These are phyloP conservation scores for Trichoderma sp. DNA, from an alignment of 2,329 filamentous ascomycete species.

Conservation along the genomic window DNA sequence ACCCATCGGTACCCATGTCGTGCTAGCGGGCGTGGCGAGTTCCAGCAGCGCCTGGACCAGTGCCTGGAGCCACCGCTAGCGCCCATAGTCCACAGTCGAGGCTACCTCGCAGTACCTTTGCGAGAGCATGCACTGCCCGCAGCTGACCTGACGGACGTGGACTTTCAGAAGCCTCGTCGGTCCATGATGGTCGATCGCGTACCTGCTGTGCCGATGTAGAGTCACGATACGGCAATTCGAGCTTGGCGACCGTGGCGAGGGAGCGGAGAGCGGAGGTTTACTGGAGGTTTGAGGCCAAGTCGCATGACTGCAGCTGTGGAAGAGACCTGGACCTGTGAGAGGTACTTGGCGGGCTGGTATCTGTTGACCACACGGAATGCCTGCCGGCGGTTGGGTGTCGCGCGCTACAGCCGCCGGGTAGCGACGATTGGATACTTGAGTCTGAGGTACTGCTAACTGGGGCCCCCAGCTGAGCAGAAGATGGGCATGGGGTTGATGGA, in stretches of 20 bases:
- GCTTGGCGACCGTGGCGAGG: neutral
- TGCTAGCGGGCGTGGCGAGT: neutral
- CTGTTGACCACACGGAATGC: constrained; percentile 16
- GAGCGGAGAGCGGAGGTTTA: no score
- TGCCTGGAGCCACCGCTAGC: neutral
- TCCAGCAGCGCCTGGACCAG: neutral
- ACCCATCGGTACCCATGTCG: neutral
- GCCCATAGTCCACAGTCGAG: neutral
- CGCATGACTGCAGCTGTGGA: neutral
- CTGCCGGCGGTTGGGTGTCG: constrained; percentile 1
- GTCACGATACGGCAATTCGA: neutral
- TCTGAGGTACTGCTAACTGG: neutral
- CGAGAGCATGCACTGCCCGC: constrained; percentile 21
- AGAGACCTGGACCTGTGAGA: no score
- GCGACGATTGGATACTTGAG: neutral
- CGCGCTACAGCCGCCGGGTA: neutral
- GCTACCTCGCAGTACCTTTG: neutral
- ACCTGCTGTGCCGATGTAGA: constrained; percentile 3
- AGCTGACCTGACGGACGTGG: constrained; percentile 3
- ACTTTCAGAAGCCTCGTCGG: neutral
- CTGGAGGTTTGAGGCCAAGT: neutral
- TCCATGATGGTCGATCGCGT: neutral
- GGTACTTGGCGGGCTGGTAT: constrained; percentile 2
- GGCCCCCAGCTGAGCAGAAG: no score
- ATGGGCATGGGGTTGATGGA: no score